Base-by-base conservation (phyloP, 768 basidiomycete genomes). In the Artomyces pyxidatus region DNA sequence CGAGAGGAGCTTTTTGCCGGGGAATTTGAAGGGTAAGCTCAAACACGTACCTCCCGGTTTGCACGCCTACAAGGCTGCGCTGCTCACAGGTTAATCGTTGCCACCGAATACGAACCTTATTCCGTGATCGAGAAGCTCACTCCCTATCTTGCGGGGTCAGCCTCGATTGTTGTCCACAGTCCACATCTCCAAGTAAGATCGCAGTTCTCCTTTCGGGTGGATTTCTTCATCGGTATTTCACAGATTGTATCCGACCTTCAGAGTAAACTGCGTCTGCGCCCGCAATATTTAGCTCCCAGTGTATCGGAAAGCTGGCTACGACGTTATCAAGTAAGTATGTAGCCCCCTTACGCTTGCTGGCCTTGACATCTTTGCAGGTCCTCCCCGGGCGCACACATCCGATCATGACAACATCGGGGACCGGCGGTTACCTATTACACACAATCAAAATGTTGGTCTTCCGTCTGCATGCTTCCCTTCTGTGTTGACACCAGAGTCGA, bases 341-440 rank as follows among this genome's bases (percentile, higher is more conserved):
- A 22, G 12, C 2, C 22, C 30, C 14, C 10, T 32, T 8, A 3
- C 12, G 22, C 29, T 35, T 19, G 25, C 43, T 17, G 32, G 44
- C 26, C 35, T 23, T 30, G 35, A 52, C n/a, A 8, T 48, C 19
- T 41, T n/a, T 35, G 7, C 49, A 78, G 70, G 84, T 93, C 14
- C 73, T 99, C n/a, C 96, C 96, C 21, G 95, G 96, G 21, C 77
- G 96, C 29, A 95, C 90, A 35, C 96, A 99, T 69, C 96, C 96
- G 3, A 81, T 78, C 55, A 98, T 99, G 96, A 83, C 74, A 48
- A 88, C 82, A 50, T 85, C 88, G 19, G 90, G 89, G 10, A 83
- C 85, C 1, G 94, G 92, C 12, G 95, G 96, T 0, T 96, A 81
- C 66, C 67, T 98, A 38, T 73, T 97, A 26, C 82, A 88, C 60